phyloP scores from a whole-genome alignment of 495 filamentous ascomycete genomes.

The Daldinia grandis region DNA sequence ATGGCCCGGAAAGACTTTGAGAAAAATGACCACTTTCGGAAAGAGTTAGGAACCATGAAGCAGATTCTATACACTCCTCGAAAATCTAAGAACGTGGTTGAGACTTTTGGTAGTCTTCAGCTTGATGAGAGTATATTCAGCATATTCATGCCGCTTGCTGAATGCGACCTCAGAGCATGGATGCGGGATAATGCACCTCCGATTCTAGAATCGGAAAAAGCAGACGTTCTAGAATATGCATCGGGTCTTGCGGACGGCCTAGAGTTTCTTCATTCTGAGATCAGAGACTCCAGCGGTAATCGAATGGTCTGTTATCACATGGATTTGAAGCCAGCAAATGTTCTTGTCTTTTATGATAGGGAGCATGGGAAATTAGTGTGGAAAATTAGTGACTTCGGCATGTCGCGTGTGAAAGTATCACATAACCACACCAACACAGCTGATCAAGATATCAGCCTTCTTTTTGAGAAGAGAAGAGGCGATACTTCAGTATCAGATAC shows the following conservation, averaged over 20 bases:
- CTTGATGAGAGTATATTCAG: conserved; percentile 41
- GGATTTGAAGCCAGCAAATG: conserved; percentile 52
- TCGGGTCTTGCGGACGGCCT: conserved; percentile 47
- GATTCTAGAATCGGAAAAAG: conserved; percentile 25
- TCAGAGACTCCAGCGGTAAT: conserved; percentile 38
- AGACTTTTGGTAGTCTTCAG: conserved; percentile 46
- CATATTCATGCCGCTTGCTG: conserved; percentile 51
- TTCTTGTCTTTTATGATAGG: conserved; percentile 46
- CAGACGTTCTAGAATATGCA: conserved; percentile 41
- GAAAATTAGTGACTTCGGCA: conserved; percentile 54
- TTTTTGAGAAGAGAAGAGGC: conserved; percentile 30
- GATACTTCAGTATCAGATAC: conserved; percentile 28
- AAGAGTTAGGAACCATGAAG: conserved; percentile 45
- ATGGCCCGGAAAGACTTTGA: conserved; percentile 45
- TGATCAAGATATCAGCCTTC: conserved; percentile 35
- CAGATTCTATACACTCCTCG: conserved; percentile 42
- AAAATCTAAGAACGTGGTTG: conserved; percentile 45
- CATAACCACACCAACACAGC: conserved; percentile 17
- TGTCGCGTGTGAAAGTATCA: conserved; percentile 47
- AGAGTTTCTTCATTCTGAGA: conserved; percentile 49
- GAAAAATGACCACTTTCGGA: conserved; percentile 29
- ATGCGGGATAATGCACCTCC: conserved; percentile 38
- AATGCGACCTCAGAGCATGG: conserved; percentile 47
- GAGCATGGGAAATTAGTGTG: conserved; percentile 38
- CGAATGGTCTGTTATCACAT: conserved; percentile 50